Evolutionary conservation across 2,329 filamentous ascomycete species (phyloP), one percentile per base, ranked within the genome.

Genomic region (Sclerotiophoma versabilis): DNA sequence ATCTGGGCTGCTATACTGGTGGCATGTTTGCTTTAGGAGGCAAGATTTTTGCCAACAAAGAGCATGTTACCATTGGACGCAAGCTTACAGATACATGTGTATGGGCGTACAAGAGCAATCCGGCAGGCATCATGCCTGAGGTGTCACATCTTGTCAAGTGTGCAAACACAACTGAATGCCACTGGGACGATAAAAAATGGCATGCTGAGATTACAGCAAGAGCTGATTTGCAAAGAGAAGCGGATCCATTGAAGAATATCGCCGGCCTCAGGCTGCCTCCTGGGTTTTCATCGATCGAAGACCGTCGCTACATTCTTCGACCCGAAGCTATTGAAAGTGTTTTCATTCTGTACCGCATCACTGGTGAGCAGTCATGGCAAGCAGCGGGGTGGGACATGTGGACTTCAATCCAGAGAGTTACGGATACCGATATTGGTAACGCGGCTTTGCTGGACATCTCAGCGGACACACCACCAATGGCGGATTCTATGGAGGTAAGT

Each of bases 11-110:
- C 73, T 87, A 84, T 64, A 77, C 81, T 0, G 85, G 85, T 10
- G 85, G 84, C 46, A 87, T 87, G 84, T 83, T 86, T 55, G 84
- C 81, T 0, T 70, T 87, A 0, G 85, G 84, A 23, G 81, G 84
- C 37, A 83, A 81, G 62, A 65, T 87, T 1, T 86, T 87, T 67
- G 72, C 78, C 12, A 76, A 82, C n/a, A 71, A 80, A 2, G 73
- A 74, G 14, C 84, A 87, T 60, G 74, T 87, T 56, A 74, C 79
- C 0, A 79, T 86, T 45, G 85, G 83, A 10, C 75, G 78, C 36
- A 83, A 84, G 63, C 74, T 87, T 38, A 83, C 84, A 0, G 80
- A 87, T 50, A 82, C 82, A 3, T 87, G 85, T 65, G 80, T 87
- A n/a, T 87, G 84, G 84, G 81, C 84, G 1, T 87, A 87, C 68